A percentile compares a stretch with the other conserved stretches of the same genome.
These are phyloP conservation scores for Maudiozyma serrabonitensis DNA, from an alignment of 805 yeast species.

Conservation along the genomic window DNA sequence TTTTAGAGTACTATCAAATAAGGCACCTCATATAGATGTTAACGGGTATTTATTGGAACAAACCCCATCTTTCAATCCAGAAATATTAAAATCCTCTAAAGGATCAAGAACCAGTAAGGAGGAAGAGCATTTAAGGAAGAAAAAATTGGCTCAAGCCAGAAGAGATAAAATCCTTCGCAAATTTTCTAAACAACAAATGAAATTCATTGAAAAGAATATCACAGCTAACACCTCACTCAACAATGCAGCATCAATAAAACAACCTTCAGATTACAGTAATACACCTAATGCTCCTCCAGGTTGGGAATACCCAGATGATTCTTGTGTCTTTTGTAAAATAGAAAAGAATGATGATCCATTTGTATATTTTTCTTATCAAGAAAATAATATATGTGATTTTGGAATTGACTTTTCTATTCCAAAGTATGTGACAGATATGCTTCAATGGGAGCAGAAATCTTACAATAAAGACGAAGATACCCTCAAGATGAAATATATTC, in stretches of 20 bases:
- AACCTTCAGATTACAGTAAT: conserved; percentile 8
- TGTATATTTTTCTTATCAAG: conserved; percentile 25
- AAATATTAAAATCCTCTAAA: conserved; percentile 19
- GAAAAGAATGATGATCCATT: conserved; percentile 20
- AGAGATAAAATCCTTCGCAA: conserved; percentile 66
- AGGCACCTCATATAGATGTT: conserved; percentile 27
- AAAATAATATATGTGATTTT: conserved; percentile 20
- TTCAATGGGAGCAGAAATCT: background rate
- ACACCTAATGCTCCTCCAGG: conserved; percentile 3
- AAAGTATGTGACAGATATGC: background rate
- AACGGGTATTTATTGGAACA: conserved; percentile 28
- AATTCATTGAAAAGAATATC: conserved; percentile 51
- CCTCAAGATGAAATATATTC: background rate
- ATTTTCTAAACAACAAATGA: conserved; percentile 68
- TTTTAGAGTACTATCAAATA: conserved; percentile 27
- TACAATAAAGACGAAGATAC: background rate
- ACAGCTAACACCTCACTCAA: conserved; percentile 11
- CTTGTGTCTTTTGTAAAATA: conserved; percentile 28
- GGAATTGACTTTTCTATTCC: conserved; percentile 18
- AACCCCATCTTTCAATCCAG: conserved; percentile 29
- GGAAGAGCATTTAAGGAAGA: conserved; percentile 48
- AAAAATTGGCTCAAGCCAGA: conserved; percentile 58
- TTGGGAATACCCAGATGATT: conserved; percentile 20
- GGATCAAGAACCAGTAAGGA: conserved; percentile 18
- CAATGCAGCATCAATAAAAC: background rate